Base-by-base conservation (phyloP, 257 asterid species). In the Catharanthus roseus region DNA sequence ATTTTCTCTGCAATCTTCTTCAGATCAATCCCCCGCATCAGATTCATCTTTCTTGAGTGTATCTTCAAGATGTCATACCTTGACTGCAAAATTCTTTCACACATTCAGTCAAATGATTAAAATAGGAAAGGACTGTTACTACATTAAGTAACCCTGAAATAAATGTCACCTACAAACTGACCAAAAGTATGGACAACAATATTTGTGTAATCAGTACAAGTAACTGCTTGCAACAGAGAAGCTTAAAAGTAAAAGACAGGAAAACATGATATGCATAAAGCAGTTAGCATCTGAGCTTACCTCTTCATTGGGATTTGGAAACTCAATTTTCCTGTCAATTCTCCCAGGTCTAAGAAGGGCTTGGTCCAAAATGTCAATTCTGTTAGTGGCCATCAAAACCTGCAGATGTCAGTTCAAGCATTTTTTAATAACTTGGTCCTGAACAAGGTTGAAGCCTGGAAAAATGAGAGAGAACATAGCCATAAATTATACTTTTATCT, bases 311-410 rank as follows among this genome's bases (percentile, higher is more conserved):
- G 96, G 98, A 84, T 90, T 92, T 41, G 98, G 98, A 79, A 92
- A 92, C 74, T 92, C 97, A 68, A 92, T 92, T 78, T 92, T 92
- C 84, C 96, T 80, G 77, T 92, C 93, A 64, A 92, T 92, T 77
- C 97, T 85, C 75, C 97, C 97, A 54, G 96, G 96, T 78, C 96
- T 85, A 42, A 92, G 96, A 73, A 92, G 96, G 49, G 96, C 96
- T 51, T 90, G 96, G 79, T 92, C 98, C 75, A 90, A 83, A 81
- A 92, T 88, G 78, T 90, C 98, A 72, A 92, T 90, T 42, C 96
- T 85, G 79, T 92, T 92, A 69, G 98, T 92, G 24, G 98, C 98
- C 98, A 92, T 92, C 82, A 90, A 75, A 42, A 92, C 98, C 96
- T 90, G 86, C 56, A 51, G 4, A 65, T 2, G 42, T 24, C 12